Base-by-base conservation (phyloP, 1,284 basidiomycete species). In the Sporisorium scitamineum region DNA sequence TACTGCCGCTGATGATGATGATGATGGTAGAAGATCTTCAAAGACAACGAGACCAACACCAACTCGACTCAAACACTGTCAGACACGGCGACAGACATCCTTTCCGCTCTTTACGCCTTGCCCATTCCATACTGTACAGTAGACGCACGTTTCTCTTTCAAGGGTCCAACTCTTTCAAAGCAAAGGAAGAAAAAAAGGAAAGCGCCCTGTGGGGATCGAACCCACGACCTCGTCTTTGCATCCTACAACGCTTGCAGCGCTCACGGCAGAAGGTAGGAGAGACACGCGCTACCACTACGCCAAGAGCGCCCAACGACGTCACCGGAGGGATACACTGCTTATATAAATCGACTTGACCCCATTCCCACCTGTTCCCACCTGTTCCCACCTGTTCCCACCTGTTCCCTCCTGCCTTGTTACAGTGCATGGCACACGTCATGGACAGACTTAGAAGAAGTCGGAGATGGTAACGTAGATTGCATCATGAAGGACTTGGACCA, bases 191-290 rank as follows among this genome's bases (percentile, higher is more conserved):
- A 51, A 52, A 44, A 57, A 37, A 31, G 39, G 11, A 53, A 32
- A 71, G 69, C 69, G 63, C 69, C 69, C 69, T 71, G 69, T 71
- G 69, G 69, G 69, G 69, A 63, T 71, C 69, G 69, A 71, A 71
- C 69, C 69, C 69, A 71, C 69, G 69, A 71, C 69, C 69, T 71
- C 69, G 69, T 71, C 69, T 71, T 70, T 16, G 14, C 10, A 47
- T 61, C 59, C 55, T 54, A 60, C 53, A 22, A 45, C 37, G 5
- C 37, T 39, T 16, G 20, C 27, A 29, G 45, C n/a, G 42, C 22
- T 10, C 3, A 58, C 51, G 10, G 8, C 14, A 42, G 2, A 9
- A 11, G 31, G 59, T 71, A 71, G 69, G 69, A 71, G 69, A 71
- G 69, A 71, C 69, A 71, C 69, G 69, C 69, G 62, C 69, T 71